A percentile compares a stretch with the other conserved stretches of the same genome.
Conservation (phyloP, 2,329 filamentous ascomycete species). For the Furcasterigmium furcatum region DNA sequence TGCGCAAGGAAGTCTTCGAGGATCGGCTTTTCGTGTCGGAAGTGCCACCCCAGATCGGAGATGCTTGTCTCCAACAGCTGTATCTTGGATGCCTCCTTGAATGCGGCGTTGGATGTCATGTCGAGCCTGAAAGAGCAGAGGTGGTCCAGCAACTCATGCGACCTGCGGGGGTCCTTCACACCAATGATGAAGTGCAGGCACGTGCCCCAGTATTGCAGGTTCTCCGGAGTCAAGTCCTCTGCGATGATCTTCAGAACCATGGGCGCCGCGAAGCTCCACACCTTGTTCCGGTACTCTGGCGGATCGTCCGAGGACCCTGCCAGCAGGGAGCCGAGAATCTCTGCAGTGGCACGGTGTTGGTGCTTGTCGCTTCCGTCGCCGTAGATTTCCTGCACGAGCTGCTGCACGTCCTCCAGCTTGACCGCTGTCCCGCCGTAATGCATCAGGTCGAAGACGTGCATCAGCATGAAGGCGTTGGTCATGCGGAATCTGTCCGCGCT, state of each 20-base stretch:
- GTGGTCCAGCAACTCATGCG: constrained; percentile 80
- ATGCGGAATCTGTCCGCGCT: constrained; percentile 85
- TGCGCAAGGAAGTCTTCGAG: constrained; percentile 85
- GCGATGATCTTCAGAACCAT: constrained; percentile 81
- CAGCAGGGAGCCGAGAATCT: constrained; percentile 85
- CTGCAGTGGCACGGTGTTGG: constrained; percentile 91
- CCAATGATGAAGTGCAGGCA: constrained; percentile 88
- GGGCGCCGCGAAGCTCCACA: constrained; percentile 90
- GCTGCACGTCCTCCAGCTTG: constrained; percentile 84
- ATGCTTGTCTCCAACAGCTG: constrained; percentile 86
- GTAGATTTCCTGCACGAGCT: constrained; percentile 73
- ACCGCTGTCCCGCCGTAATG: constrained; percentile 73
- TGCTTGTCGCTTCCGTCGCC: constrained; percentile 96
- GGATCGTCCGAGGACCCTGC: constrained; percentile 77
- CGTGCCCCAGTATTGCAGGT: constrained; percentile 90
- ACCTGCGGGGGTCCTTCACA: constrained; percentile 83
- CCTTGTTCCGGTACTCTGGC: constrained; percentile 65
- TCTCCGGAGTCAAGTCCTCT: constrained; percentile 93
- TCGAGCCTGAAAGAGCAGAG: constrained; percentile 85
- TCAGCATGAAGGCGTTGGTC: constrained; percentile 80
- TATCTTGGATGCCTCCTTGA: constrained; percentile 98
- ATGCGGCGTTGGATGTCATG: constrained; percentile 92
- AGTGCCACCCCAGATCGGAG: constrained; percentile 91
- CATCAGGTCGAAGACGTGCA: constrained; percentile 88
- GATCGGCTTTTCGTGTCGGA: constrained; percentile 84